Evolutionary conservation across 1,139 yeast genomes (phyloP).

Genomic region (Blastobotrys persicus): DNA sequence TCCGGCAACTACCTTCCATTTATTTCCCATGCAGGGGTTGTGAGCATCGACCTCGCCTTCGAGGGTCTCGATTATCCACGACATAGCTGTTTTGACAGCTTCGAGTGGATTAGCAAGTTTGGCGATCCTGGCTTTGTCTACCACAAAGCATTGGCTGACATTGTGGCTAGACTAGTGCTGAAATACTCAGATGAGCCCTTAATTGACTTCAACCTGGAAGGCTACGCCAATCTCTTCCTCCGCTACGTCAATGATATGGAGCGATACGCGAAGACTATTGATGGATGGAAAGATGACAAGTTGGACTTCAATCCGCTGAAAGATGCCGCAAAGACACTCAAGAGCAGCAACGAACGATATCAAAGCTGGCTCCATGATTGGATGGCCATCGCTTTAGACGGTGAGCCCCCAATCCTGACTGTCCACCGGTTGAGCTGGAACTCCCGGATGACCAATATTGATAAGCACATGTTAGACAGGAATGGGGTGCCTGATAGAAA

Average conservation of each 20-base stretch:
- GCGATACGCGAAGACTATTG: conserved; percentile 38
- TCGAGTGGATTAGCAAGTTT: conserved; percentile 50
- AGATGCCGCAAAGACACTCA: conserved; percentile 29
- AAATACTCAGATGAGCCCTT: conserved; percentile 69
- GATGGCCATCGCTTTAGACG: conserved; percentile 40
- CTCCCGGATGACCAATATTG: conserved; percentile 56
- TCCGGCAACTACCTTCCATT: conserved; percentile 69
- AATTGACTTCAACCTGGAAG: conserved; percentile 63
- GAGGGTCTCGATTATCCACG: conserved; percentile 47
- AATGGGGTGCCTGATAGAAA: conserved; percentile 53
- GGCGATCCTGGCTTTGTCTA: conserved; percentile 58
- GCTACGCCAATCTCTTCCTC: conserved; percentile 48
- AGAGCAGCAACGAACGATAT: conserved; percentile 31
- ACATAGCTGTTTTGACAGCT: conserved; percentile 65
- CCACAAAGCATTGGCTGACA: conserved; percentile 57
- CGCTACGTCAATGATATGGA: conserved; percentile 51
- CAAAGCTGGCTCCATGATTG: conserved; percentile 55
- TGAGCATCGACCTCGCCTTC: conserved; percentile 61
- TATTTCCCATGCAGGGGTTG: conserved; percentile 61
- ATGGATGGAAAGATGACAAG: conserved; percentile 12
- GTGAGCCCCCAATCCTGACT: conserved; percentile 68
- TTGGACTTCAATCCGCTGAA: conserved; percentile 26
- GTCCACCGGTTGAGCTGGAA: conserved; percentile 81
- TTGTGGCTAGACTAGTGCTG: conserved; percentile 53
- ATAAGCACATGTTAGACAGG: conserved; percentile 50